Percentiles rank a stretch among this genome's conserved stretches.
Evolutionary conservation across 805 yeast genomes (phyloP).

Genomic region (Yamadazyma sp.): DNA sequence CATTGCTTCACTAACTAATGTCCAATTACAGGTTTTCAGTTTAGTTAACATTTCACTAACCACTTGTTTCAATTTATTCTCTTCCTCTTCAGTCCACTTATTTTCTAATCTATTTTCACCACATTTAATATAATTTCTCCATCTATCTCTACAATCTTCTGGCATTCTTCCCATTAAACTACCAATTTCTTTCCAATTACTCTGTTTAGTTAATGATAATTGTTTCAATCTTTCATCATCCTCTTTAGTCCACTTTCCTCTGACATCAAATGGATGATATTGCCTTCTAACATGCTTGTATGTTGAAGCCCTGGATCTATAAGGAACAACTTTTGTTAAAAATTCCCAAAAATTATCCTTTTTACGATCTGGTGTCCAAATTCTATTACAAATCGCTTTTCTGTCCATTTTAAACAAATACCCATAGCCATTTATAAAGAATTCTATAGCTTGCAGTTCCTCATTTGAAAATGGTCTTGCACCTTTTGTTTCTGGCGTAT

Average conservation of each 20-base stretch:
- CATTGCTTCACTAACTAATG: conserved; percentile 85
- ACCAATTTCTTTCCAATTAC: conserved; percentile 89
- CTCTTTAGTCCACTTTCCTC: conserved; percentile 87
- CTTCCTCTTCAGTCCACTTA: conserved; percentile 80
- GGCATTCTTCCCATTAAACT: conserved; percentile 86
- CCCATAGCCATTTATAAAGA: conserved; percentile 68
- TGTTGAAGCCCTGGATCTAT: conserved; percentile 82
- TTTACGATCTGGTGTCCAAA: conserved; percentile 82
- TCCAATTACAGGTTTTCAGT: conserved; percentile 71
- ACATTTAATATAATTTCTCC: conserved; percentile 94
- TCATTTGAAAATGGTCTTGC: conserved; percentile 53
- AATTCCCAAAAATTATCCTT: conserved; percentile 91
- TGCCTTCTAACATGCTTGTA: conserved; percentile 91
- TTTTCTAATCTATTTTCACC: conserved; percentile 72
- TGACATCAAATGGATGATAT: conserved; percentile 79
- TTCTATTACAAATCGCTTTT: conserved; percentile 72
- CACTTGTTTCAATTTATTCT: conserved; percentile 46
- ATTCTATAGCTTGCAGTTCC: conserved; percentile 70
- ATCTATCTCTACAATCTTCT: conserved; percentile 94
- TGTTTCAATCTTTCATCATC: conserved; percentile 70
- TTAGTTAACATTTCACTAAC: conserved; percentile 18
- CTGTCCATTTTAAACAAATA: conserved; percentile 58
- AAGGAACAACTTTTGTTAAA: conserved; percentile 74
- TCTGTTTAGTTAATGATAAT: conserved; percentile 63
- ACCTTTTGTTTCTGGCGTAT: conserved; percentile 26